phyloP scores from a whole-genome alignment of 345 rosid genomes.

The Clarkia xantiana region DNA sequence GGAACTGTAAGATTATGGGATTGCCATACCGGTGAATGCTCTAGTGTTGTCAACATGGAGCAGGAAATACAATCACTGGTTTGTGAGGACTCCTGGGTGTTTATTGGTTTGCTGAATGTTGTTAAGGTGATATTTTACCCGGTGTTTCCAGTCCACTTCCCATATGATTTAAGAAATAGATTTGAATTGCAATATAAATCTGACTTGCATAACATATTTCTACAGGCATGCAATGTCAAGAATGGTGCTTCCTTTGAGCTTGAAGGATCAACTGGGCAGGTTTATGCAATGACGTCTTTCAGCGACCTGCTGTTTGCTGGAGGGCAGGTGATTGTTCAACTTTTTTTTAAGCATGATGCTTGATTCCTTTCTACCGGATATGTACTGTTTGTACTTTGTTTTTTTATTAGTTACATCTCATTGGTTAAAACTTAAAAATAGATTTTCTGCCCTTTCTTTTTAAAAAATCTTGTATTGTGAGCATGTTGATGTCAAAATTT shows the following conservation, averaged over 20 bases:
- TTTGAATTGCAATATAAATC: not conserved
- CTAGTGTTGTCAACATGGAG: conserved; percentile 17
- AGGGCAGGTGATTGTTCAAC: conserved; percentile 25
- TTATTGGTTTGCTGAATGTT: conserved; percentile 36
- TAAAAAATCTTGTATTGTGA: too few relatives aligned
- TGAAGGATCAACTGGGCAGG: conserved; percentile 31
- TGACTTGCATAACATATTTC: not conserved
- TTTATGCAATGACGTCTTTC: conserved; percentile 25
- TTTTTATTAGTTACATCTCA: not conserved
- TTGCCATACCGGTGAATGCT: conserved; percentile 36
- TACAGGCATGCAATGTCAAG: conserved; percentile 40
- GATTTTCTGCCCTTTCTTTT: too few relatives aligned
- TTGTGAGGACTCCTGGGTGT: conserved; percentile 51
- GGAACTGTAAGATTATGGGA: conserved; percentile 38
- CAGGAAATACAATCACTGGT: conserved; percentile 35
- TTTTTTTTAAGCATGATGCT: too few relatives aligned
- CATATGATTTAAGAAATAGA: not conserved
- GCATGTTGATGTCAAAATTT: too few relatives aligned
- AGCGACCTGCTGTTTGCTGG: conserved; percentile 45
- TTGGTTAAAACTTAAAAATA: too few relatives aligned
- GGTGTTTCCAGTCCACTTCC: not conserved
- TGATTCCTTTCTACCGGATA: not conserved
- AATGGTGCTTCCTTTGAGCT: conserved; percentile 20
- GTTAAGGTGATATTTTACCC: conserved; percentile 24
- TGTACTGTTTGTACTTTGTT: not conserved